phyloP scores from a whole-genome alignment of 352 stramenopile species.

The Phytopythium kandeliae region DNA sequence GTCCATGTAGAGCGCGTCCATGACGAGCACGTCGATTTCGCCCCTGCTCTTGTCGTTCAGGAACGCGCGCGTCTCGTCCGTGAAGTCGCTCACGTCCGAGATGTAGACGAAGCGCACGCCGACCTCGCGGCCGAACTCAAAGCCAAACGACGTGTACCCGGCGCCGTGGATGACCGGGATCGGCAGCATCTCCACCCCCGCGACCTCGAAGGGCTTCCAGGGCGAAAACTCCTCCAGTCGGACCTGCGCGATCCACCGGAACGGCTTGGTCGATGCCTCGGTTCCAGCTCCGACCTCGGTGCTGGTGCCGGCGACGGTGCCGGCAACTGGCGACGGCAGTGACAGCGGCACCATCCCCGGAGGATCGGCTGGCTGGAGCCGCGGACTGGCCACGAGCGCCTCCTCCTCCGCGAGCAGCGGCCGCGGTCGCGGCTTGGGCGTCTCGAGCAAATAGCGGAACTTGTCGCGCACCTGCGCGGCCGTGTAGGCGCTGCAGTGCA shows the following conservation, averaged over 20 bases:
- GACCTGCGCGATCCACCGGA: slow-evolving; percentile 81
- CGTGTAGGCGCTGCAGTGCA: slow-evolving; percentile 61
- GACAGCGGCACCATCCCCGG: not conserved
- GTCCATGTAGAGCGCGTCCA: slow-evolving; percentile 76
- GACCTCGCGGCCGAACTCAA: slow-evolving; percentile 72
- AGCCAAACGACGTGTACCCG: slow-evolving; percentile 73
- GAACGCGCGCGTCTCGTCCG: slow-evolving; percentile 43
- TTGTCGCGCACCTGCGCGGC: slow-evolving; percentile 51
- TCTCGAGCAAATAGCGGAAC: slow-evolving; percentile 78
- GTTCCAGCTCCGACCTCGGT: not conserved
- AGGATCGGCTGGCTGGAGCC: not conserved
- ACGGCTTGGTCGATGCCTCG: slow-evolving; percentile 24
- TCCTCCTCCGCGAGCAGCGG: slow-evolving; percentile 1
- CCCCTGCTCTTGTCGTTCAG: slow-evolving; percentile 48
- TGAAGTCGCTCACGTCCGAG: slow-evolving; percentile 81
- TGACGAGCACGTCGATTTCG: slow-evolving; percentile 74
- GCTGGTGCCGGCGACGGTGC: not conserved
- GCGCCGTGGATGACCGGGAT: slow-evolving; percentile 80
- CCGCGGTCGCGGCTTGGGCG: slow-evolving; percentile 7
- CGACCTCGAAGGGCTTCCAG: slow-evolving; percentile 44
- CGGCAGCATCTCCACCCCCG: slow-evolving; percentile 42
- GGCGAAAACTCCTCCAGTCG: slow-evolving; percentile 50
- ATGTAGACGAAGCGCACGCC: slow-evolving; percentile 82
- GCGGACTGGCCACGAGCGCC: not conserved
- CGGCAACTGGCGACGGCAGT: not conserved